Evolutionary conservation across 768 basidiomycete species (phyloP), one percentile per base, ranked within the genome.

Genomic region (Mycena chlorophos): DNA sequence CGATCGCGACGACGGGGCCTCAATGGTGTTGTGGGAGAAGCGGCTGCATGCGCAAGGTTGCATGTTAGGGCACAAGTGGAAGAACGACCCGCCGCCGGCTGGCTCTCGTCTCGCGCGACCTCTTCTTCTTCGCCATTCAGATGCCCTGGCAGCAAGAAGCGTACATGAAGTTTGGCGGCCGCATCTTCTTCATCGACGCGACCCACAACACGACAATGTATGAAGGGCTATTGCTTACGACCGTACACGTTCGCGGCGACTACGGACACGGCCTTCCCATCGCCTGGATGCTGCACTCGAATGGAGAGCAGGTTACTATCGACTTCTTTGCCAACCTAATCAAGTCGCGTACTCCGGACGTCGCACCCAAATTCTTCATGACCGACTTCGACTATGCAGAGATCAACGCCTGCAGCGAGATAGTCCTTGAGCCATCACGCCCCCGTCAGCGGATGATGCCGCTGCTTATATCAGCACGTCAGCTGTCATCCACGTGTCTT

Each of bases 221-320:
- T 19, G 40, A 10, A 8, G 20, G 20, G 10, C 40, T 43, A 8
- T 19, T 43, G 8, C 40, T 43, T 20, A 43, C 40, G 12, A 43
- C 40, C 10, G 10, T 43, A 8, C 10, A 10, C 40, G 40, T 43
- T 23, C 40, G 40, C 40, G 40, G 20, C 20, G 8, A 20, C 16
- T 43, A 19, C 10, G 40, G 10, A 10, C 40, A 43, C 20, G 59
- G 64, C 1, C 56, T 63, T 37, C 60, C 64, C 10, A n/a, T 25
- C 17, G 56, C 60, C 2, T 65, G 57, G 59, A 63, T 65, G 64
- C 30, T 63, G 5, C 49, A 54, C 3, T 63, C 64, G 6, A 55
- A 57, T 39, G 61, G 50, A 1, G 55, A 48, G 0, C 49, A 64
- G 28, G 55, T 56, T 4, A 67, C 66, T 2, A 66, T 65, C 22